A percentile compares a stretch with the other conserved stretches of the same genome.
These are phyloP conservation scores for Euphorbia peplus DNA, from an alignment of 345 rosid species.

Conservation along the genomic window DNA sequence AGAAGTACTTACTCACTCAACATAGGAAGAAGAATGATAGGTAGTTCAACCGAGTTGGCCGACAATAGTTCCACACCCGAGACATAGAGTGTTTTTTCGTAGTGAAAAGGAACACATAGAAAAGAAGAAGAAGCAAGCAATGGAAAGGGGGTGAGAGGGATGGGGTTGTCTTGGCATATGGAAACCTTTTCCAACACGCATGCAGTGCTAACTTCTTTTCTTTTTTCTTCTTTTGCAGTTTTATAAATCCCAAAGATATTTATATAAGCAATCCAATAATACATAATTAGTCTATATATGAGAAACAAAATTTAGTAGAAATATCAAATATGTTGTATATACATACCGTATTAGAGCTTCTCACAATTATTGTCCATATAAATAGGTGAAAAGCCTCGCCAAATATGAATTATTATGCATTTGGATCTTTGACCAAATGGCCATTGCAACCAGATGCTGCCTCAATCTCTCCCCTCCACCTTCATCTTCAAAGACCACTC, in stretches of 20 bases:
- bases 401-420: too few relatives aligned
- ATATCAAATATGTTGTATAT: too few relatives aligned
- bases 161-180: background rate
- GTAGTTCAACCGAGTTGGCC: too few relatives aligned
- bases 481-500: background rate
- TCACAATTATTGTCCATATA: background rate
- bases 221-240: background rate
- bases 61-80: too few relatives aligned
- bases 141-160: background rate
- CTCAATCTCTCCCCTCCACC: constrained; percentile 41
- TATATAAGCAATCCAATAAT: too few relatives aligned
- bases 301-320: too few relatives aligned
- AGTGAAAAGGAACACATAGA: background rate
- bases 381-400: background rate
- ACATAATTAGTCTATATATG: too few relatives aligned
- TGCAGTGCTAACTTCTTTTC: background rate
- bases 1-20: too few relatives aligned
- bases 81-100: too few relatives aligned
- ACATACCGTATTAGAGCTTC: background rate
- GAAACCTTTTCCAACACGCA: constrained; percentile 18
- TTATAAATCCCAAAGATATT: background rate
- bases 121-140: background rate
- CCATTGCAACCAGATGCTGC: constrained; percentile 38
- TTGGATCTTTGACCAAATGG: constrained; percentile 32
- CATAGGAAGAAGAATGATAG: too few relatives aligned